Evolutionary conservation across 306 rosid species (phyloP), one percentile per base, ranked within the genome.

Genomic region (Cajanus cajan): DNA sequence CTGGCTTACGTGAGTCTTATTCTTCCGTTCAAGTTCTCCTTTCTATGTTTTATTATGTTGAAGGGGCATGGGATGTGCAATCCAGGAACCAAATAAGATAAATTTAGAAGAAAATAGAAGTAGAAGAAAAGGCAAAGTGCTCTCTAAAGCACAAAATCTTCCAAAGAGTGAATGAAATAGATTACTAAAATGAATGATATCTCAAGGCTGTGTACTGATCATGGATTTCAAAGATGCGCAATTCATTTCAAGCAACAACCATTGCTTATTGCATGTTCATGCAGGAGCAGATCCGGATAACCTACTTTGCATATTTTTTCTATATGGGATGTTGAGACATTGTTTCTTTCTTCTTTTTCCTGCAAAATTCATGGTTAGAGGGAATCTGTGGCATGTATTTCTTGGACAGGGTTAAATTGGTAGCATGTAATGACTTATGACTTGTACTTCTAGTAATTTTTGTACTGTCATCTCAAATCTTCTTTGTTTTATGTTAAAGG

Each of bases 1-100:
- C 84, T 95, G 99, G 99, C 98, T 93, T 57, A 95, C 99, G 99
- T 95, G 82, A 91, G 97, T 85, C 85, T 37, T 41, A 37, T 74
- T 63, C 71, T 61, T 83, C 41, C 2, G 4, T 51, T 64, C 33
- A 41, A 48, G 50, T 8, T 76, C 69, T 73, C 45, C 9, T 65
- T 68, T 68, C 57, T 37, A 61, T 75, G 25, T n/a, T 63, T 36
- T 54, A 19, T 43, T 63, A 63, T 63, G 24, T 18, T 1, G 10
- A 33, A 61, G 69, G 68, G 73, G 37, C 36, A 28, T 21, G n/a
- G 72, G 18, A 10, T 47, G 44, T 78, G 18, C 22, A 66, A 39
- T 71, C 68, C 70, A 33, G 13, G 21, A 62, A 33, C 57, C 54
- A 63, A 82, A 48, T 59, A 43, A 54, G 75, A 25, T 15, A 16